These are phyloP conservation scores for Hypoxylon sp. DNA, from an alignment of 2,329 filamentous ascomycete species.

Conservation along the genomic window DNA sequence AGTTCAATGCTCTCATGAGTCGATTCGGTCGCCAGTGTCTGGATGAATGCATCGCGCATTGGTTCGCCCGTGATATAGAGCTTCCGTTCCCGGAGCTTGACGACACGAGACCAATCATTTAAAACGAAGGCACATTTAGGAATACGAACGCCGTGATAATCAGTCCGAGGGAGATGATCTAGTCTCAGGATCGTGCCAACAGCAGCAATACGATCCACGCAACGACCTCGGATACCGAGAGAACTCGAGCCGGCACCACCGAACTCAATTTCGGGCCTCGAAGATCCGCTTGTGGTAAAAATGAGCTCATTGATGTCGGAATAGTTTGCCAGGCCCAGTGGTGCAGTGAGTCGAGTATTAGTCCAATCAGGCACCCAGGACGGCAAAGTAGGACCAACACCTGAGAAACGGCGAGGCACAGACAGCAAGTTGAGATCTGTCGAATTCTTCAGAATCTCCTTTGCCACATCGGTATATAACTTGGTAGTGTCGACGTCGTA, in stretches of 20 bases:
- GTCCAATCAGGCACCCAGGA: slow-evolving; percentile 51
- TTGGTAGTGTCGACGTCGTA: slow-evolving; percentile 41
- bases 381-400: slow-evolving; percentile 31
- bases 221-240: slow-evolving; percentile 32
- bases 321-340: slow-evolving; percentile 44
- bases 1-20: slow-evolving; percentile 29
- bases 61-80: slow-evolving; percentile 37
- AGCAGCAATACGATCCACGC: slow-evolving; percentile 40
- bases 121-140: slow-evolving; percentile 43
- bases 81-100: neutral
- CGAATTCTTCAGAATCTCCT: slow-evolving; percentile 38
- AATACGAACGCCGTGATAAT: slow-evolving; percentile 36
- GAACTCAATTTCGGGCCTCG: slow-evolving; percentile 26
- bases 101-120: slow-evolving; percentile 35
- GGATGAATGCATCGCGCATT: slow-evolving; percentile 42
- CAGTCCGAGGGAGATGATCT: slow-evolving; percentile 32
- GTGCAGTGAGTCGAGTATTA: slow-evolving; percentile 43
- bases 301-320: slow-evolving; percentile 41
- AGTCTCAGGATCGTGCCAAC: slow-evolving; percentile 34
- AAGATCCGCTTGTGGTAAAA: slow-evolving; percentile 35
- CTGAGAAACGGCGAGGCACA: slow-evolving; percentile 35
- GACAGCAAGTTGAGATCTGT: slow-evolving; percentile 45
- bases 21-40: slow-evolving; percentile 37
- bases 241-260: slow-evolving; percentile 11
- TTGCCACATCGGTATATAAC: slow-evolving; percentile 41